Evolutionary conservation across 768 basidiomycete species (phyloP).

Genomic region (Nevesoporus exiguus): DNA sequence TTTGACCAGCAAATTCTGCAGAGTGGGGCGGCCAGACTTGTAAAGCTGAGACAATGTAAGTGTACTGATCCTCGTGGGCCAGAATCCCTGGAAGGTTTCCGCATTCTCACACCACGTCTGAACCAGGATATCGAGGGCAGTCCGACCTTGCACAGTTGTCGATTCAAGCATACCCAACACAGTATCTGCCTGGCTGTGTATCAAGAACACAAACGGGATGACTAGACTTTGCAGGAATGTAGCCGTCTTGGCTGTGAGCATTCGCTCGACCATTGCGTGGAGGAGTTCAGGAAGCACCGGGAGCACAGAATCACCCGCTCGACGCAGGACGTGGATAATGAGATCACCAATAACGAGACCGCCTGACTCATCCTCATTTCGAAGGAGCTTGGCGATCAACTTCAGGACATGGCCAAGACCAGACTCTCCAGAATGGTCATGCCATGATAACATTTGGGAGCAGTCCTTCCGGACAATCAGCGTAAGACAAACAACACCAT

Average conservation of each 20-base stretch:
- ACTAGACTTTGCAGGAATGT: conserved; percentile 91
- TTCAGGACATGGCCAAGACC: conserved; percentile 75
- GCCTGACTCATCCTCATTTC: conserved; percentile 83
- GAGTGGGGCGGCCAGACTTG: conserved; percentile 55
- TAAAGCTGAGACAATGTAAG: conserved; percentile 79
- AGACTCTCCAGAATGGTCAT: conserved; percentile 57
- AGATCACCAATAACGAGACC: conserved; percentile 93
- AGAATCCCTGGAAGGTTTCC: conserved; percentile 92
- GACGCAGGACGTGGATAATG: conserved; percentile 87
- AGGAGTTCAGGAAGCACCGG: conserved; percentile 87
- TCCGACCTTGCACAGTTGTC: conserved; percentile 54
- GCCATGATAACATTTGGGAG: conserved; percentile 76
- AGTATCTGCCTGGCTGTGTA: conserved; percentile 80
- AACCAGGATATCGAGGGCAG: conserved; percentile 83
- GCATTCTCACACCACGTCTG: conserved; percentile 94
- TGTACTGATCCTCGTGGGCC: conserved; percentile 84
- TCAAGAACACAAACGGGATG: conserved; percentile 90
- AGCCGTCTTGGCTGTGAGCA: conserved; percentile 83
- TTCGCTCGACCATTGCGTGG: conserved; percentile 76
- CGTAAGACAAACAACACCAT: conserved; percentile 79
- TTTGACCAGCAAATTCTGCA: conserved; percentile 74
- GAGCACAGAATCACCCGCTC: conserved; percentile 73
- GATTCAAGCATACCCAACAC: conserved; percentile 76
- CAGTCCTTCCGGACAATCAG: conserved; percentile 85
- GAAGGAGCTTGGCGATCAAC: conserved; percentile 74